These are phyloP conservation scores for Populus tomentosa DNA, from an alignment of 441 rosid species.

Conservation along the genomic window DNA sequence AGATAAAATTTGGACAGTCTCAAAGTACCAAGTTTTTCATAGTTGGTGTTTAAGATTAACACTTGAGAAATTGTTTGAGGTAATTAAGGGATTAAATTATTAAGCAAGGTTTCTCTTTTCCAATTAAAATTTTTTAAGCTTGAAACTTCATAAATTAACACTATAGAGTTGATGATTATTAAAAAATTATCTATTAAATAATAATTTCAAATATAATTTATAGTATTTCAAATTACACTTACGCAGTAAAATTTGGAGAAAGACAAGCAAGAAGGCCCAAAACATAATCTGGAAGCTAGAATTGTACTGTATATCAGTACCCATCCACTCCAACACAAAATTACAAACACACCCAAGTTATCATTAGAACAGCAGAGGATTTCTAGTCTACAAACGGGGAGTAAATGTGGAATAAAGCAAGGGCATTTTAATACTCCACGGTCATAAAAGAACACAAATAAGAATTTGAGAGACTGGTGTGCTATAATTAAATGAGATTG, in stretches of 20 bases:
- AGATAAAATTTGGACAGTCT: no score
- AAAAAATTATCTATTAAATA: no score
- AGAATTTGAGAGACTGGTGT: constrained; percentile 10
- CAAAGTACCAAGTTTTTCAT: no score
- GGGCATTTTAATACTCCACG: constrained; percentile 20
- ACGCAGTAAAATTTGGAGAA: not conserved
- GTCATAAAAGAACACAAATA: constrained; percentile 14
- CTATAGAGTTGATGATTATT: no score
- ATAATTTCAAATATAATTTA: no score
- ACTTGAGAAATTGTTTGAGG: no score
- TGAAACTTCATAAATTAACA: no score
- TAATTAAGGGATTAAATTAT: no score
- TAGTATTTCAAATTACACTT: no score
- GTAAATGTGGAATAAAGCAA: constrained; percentile 20
- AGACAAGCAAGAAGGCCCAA: not conserved
- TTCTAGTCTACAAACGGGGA: constrained; percentile 3
- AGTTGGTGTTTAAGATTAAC: no score
- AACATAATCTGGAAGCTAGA: not conserved
- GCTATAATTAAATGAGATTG: constrained; percentile 28
- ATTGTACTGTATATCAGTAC: not conserved
- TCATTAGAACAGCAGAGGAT: constrained; percentile 2
- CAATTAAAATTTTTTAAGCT: no score
- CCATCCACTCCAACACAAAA: constrained; percentile 6
- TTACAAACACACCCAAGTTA: not conserved
- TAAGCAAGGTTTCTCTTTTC: no score